phyloP scores from a whole-genome alignment of 768 basidiomycete species.

The Suillus decipiens region DNA sequence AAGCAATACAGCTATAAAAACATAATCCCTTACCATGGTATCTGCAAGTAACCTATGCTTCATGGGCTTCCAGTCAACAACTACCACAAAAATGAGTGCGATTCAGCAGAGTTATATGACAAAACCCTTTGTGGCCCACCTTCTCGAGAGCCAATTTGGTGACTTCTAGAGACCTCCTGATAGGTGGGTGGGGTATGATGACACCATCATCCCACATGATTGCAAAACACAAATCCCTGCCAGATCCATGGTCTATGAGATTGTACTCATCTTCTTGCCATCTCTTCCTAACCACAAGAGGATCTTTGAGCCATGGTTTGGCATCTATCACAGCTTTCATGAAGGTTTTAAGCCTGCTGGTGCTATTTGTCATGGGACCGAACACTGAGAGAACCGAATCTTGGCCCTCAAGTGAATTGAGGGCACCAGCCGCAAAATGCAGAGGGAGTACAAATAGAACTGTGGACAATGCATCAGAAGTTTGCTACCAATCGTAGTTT shows the following conservation, averaged over 20 bases:
- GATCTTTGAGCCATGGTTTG: conserved; percentile 70
- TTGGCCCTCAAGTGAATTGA: conserved; percentile 69
- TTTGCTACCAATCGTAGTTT: not conserved
- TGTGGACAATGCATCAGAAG: conserved; percentile 31
- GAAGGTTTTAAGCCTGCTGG: conserved; percentile 66
- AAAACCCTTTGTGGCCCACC: conserved; percentile 69
- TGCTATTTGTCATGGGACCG: conserved; percentile 64
- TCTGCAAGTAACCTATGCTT: conserved; percentile 50
- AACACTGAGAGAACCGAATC: conserved; percentile 72
- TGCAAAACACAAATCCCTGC: conserved; percentile 54
- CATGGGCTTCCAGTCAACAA: conserved; percentile 67
- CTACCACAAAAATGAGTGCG: conserved; percentile 35
- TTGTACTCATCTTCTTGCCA: conserved; percentile 64
- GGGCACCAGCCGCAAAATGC: conserved; percentile 65
- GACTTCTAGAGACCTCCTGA: conserved; percentile 57
- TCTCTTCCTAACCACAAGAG: conserved; percentile 52
- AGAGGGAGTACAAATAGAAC: conserved; percentile 72
- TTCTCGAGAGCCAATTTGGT: conserved; percentile 55
- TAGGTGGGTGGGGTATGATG: conserved; percentile 62
- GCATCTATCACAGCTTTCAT: conserved; percentile 59
- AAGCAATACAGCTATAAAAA: conserved; percentile 16
- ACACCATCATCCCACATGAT: conserved; percentile 69
- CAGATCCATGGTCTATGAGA: conserved; percentile 58
- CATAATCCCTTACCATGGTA: conserved; percentile 46
- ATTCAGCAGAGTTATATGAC: conserved; percentile 10